A percentile compares a stretch with the other conserved stretches of the same genome.
Evolutionary conservation across 345 rosid species (phyloP).

Genomic region (Arabidopsis suecica): DNA sequence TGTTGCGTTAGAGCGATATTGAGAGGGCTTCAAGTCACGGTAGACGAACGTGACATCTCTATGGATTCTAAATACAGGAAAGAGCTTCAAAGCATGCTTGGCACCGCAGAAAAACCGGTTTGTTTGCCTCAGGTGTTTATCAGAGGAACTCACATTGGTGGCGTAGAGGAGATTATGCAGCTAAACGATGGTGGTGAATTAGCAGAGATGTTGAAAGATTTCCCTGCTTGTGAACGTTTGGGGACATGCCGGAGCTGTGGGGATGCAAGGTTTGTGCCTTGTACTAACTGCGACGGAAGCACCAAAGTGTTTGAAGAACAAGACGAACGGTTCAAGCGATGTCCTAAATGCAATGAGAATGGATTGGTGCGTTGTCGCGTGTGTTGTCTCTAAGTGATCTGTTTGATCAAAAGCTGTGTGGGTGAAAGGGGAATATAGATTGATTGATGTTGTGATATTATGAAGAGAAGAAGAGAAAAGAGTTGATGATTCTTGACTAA

Average conservation of each 20-base stretch:
- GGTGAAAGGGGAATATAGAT: conserved; percentile 12
- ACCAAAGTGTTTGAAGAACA: conserved; percentile 68
- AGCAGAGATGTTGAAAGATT: conserved; percentile 60
- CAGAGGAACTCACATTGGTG: conserved; percentile 65
- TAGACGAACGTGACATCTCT: conserved; percentile 85
- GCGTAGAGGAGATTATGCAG: conserved; percentile 77
- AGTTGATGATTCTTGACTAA: conserved; percentile 30
- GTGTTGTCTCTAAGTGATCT: conserved; percentile 52
- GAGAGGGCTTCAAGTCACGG: conserved; percentile 61
- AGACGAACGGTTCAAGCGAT: conserved; percentile 57
- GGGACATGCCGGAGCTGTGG: conserved; percentile 71
- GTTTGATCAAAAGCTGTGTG: conserved; percentile 29
- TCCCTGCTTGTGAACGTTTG: conserved; percentile 51
- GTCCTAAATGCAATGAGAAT: conserved; percentile 84
- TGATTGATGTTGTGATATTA: conserved; percentile 24
- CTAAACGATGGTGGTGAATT: conserved; percentile 74
- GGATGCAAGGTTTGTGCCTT: conserved; percentile 78
- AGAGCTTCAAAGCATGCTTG: conserved; percentile 58
- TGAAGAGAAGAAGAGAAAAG: conserved; percentile 30
- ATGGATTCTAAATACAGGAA: conserved; percentile 79
- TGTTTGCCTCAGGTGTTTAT: conserved; percentile 78
- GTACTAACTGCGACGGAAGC: conserved; percentile 75
- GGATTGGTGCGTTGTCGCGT: conserved; percentile 75
- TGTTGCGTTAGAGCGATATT: conserved; percentile 70
- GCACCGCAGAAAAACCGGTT: conserved; percentile 43